phyloP scores from a whole-genome alignment of 2,329 filamentous ascomycete genomes.

The Aureobasidium lini region DNA sequence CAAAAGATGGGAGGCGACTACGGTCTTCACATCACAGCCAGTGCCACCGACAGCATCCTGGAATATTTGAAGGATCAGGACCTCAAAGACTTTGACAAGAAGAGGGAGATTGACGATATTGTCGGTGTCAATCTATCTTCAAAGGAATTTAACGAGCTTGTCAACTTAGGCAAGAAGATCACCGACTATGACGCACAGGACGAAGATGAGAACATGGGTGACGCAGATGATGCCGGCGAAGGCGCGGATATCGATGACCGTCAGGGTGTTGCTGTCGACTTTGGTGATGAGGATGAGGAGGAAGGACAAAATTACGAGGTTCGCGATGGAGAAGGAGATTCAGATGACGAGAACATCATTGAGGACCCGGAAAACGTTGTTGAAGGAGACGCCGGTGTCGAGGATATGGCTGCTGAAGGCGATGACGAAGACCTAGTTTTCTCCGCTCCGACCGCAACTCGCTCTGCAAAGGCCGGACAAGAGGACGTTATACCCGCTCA shows the following conservation, averaged over 20 bases:
- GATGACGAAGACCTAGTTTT: conserved; percentile 76
- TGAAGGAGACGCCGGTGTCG: conserved; percentile 38
- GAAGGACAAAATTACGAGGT: conserved; percentile 80
- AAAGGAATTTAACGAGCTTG: conserved; percentile 93
- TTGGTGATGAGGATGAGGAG: conserved; percentile 79
- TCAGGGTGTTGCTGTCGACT: conserved; percentile 94
- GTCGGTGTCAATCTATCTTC: conserved; percentile 72
- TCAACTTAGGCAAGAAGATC: conserved; percentile 96
- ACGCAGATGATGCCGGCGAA: conserved; percentile 54
- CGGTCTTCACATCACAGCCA: conserved; percentile 81
- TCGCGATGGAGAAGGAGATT: conserved; percentile 69
- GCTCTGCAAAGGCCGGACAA: conserved; percentile 33
- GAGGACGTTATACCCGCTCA: conserved; percentile 62
- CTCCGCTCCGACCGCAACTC: conserved; percentile 42
- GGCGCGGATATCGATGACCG: conserved; percentile 79
- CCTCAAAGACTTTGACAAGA: conserved; percentile 95
- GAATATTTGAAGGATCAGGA: conserved; percentile 93
- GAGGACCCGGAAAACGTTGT: conserved; percentile 8
- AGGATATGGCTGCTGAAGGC: conserved; percentile 35
- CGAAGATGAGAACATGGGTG: conserved; percentile 80
- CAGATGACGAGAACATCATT: conserved; percentile 52
- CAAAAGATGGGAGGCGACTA: conserved; percentile 88
- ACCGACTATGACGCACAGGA: conserved; percentile 97
- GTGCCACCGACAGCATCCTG: conserved; percentile 83
- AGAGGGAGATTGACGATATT: conserved; percentile 93